Conservation (phyloP, 306 rosid species). For the Quercus ilex region DNA sequence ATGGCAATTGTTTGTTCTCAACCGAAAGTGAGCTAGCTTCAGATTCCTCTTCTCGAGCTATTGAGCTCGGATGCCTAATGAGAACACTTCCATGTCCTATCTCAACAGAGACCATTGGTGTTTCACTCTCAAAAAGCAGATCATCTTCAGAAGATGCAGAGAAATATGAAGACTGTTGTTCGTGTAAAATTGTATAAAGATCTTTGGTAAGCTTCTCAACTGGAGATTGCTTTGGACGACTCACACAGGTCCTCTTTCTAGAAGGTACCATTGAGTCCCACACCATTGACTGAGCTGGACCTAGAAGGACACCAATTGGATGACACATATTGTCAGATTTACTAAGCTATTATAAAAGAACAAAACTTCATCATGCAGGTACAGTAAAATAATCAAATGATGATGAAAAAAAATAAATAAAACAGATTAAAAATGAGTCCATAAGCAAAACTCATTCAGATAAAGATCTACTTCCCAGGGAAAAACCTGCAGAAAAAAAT, state of each 20-base stretch:
- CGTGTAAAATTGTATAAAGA: slow-evolving; percentile 81
- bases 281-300: slow-evolving; percentile 86
- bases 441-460: not conserved
- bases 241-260: slow-evolving; percentile 81
- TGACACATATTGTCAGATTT: slow-evolving; percentile 22
- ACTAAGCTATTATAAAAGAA: slow-evolving; percentile 6
- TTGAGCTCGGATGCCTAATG: slow-evolving; percentile 86
- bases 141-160: slow-evolving; percentile 90
- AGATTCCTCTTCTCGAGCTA: slow-evolving; percentile 89
- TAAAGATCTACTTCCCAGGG: slow-evolving; percentile 2
- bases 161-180: slow-evolving; percentile 83
- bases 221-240: slow-evolving; percentile 80
- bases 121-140: slow-evolving; percentile 83
- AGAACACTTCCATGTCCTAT: slow-evolving; percentile 98
- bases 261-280: slow-evolving; percentile 96
- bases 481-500: not conserved
- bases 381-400: not conserved
- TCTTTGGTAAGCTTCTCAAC: slow-evolving; percentile 96
- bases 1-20: slow-evolving; percentile 59
- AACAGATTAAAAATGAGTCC: not conserved
- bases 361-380: not conserved
- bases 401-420: slow-evolving; percentile 15
- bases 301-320: slow-evolving; percentile 43
- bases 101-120: slow-evolving; percentile 98
- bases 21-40: slow-evolving; percentile 96